Conservation (phyloP, 495 filamentous ascomycete species). For the Trichoderma virens region DNA sequence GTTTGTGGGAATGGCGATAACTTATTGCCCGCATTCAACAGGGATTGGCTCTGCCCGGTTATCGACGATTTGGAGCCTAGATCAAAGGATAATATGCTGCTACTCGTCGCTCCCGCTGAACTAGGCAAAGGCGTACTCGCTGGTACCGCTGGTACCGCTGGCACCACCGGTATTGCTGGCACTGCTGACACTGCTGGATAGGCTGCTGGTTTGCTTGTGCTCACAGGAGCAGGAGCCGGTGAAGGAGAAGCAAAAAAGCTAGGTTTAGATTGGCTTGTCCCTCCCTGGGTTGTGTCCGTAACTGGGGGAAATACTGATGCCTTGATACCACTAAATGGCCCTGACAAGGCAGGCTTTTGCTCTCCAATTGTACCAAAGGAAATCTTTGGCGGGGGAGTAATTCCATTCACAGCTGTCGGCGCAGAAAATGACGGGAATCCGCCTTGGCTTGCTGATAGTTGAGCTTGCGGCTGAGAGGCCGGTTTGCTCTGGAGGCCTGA, state of each 20-base stretch:
- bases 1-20: background rate
- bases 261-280: background rate
- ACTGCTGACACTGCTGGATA: no score
- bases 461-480: background rate
- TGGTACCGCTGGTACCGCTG: background rate
- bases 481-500: background rate
- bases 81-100: background rate
- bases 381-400: background rate
- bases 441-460: background rate
- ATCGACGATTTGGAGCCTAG: background rate
- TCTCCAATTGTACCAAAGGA: background rate
- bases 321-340: background rate
- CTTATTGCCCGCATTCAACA: background rate
- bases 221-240: background rate
- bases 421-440: background rate
- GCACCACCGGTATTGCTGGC: background rate
- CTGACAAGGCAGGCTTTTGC: background rate
- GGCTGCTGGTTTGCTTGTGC: constrained; percentile 17
- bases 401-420: background rate
- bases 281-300: background rate
- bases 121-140: background rate
- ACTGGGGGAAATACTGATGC: background rate
- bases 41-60: background rate
- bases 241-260: background rate
- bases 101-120: background rate